phyloP scores from a whole-genome alignment of 108 stramenopile species.

The Aurantiochytrium sp. region DNA sequence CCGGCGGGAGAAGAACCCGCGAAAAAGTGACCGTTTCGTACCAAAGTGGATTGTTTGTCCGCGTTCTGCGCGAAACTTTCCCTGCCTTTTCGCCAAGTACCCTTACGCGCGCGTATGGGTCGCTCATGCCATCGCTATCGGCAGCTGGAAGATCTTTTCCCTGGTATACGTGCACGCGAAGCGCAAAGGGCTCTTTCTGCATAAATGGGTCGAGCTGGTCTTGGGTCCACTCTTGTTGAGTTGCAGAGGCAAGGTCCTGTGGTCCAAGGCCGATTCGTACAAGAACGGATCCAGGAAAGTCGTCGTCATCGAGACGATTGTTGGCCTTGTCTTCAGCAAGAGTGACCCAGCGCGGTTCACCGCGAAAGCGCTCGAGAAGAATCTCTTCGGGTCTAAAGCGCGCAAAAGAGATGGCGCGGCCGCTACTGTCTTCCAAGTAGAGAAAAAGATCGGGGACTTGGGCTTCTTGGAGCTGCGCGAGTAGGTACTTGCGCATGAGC shows the following conservation, averaged over 20 bases:
- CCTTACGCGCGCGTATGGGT: conserved; percentile 50
- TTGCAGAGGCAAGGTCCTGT: neutral
- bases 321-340: conserved; percentile 31
- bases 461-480: neutral
- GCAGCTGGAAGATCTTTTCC: conserved; percentile 44
- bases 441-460: conserved; percentile 49
- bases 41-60: conserved; percentile 41
- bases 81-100: conserved; percentile 29
- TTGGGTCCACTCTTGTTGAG: conserved; percentile 16
- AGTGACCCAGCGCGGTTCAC: conserved; percentile 32
- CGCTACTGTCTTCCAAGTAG: conserved; percentile 17
- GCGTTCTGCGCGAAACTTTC: neutral
- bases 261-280: conserved; percentile 40
- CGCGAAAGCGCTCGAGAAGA: conserved; percentile 21
- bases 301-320: conserved; percentile 2
- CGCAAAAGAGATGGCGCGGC: neutral
- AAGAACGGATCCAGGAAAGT: conserved; percentile 41
- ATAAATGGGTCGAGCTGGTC: neutral
- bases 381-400: conserved; percentile 21
- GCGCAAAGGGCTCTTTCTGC: neutral
- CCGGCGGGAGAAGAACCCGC: conserved; percentile 9
- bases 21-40: conserved; percentile 43
- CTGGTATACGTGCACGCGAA: conserved; percentile 49
- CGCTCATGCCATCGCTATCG: conserved; percentile 48
- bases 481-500: neutral